phyloP scores from a whole-genome alignment of 2,329 filamentous ascomycete genomes.

The Ampelomyces quisqualis region DNA sequence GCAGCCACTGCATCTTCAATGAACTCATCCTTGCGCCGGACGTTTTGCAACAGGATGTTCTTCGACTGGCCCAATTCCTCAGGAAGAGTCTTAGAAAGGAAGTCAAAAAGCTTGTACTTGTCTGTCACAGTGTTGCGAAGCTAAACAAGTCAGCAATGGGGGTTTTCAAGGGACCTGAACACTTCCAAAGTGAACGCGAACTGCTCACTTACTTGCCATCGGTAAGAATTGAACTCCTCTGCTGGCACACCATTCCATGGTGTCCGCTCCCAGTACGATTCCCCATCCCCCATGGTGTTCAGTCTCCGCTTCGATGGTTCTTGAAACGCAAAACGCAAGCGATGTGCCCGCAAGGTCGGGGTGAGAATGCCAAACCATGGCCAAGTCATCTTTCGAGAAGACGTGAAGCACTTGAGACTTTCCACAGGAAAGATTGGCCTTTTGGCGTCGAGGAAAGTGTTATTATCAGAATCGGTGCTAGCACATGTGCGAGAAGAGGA shows the following conservation, averaged over 20 bases:
- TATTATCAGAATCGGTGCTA: too few species aligned
- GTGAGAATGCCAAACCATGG: too few species aligned
- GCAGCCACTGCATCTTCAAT: conserved; percentile 57
- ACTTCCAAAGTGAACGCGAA: not conserved
- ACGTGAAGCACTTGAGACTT: too few species aligned
- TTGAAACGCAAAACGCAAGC: not conserved
- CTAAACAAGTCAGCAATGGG: conserved; percentile 29
- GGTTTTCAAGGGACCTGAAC: not conserved
- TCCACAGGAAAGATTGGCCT: too few species aligned
- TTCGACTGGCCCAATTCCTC: conserved; percentile 47
- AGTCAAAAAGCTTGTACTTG: conserved; percentile 50
- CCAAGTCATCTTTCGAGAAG: too few species aligned
- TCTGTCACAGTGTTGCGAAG: conserved; percentile 54
- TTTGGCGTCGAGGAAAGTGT: too few species aligned
- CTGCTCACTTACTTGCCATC: conserved; percentile 58
- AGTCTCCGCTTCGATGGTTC: conserved; percentile 3
- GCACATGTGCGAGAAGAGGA: too few species aligned
- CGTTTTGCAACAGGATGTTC: conserved; percentile 36
- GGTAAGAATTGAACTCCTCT: conserved; percentile 55
- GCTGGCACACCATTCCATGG: conserved; percentile 53
- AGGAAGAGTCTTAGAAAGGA: conserved; percentile 55
- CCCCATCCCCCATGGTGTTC: conserved; percentile 14
- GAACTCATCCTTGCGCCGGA: conserved; percentile 55
- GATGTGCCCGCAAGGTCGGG: too few species aligned
- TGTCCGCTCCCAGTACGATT: conserved; percentile 53